phyloP scores from a whole-genome alignment of 1,284 basidiomycete genomes.

The Volvariella volvacea region DNA sequence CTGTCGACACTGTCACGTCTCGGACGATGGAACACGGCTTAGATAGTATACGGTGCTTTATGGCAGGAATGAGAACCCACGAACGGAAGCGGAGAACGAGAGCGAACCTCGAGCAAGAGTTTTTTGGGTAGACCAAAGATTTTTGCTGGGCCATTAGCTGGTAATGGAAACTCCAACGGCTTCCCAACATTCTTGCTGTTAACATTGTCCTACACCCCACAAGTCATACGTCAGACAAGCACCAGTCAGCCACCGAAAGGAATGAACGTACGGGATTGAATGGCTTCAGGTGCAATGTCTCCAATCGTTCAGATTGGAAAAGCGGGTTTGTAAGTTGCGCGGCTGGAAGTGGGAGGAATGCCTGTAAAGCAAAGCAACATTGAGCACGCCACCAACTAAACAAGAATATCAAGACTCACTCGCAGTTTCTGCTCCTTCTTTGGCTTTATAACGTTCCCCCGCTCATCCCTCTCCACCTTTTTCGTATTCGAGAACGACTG shows the following conservation, averaged over 20 bases:
- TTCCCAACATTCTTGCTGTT: constrained; percentile 31
- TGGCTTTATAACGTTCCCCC: neutral
- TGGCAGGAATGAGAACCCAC: neutral
- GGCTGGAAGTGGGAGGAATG: constrained; percentile 30
- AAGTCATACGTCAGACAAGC: neutral
- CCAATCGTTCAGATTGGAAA: constrained; percentile 22
- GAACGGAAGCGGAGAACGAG: neutral
- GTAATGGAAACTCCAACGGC: constrained; percentile 33
- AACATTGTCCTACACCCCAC: constrained; percentile 25
- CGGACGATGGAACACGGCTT: constrained; percentile 64
- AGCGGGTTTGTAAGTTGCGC: constrained; percentile 25
- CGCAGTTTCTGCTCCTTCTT: neutral
- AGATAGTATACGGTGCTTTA: constrained; percentile 60
- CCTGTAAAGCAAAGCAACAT: too few relatives aligned
- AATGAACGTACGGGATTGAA: constrained; percentile 34
- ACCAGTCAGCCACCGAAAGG: neutral
- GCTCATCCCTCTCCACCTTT: neutral
- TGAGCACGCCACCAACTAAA: too few relatives aligned
- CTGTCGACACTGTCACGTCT: constrained; percentile 47
- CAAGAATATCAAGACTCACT: too few relatives aligned
- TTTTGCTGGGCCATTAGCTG: constrained; percentile 43
- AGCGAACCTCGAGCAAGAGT: constrained; percentile 51
- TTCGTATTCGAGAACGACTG: neutral
- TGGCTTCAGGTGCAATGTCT: constrained; percentile 23
- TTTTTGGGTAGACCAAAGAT: constrained; percentile 64